A percentile compares a stretch with the other conserved stretches of the same genome.
Evolutionary conservation across 805 yeast species (phyloP).

Genomic region (Wickerhamomyces strasburgensis): DNA sequence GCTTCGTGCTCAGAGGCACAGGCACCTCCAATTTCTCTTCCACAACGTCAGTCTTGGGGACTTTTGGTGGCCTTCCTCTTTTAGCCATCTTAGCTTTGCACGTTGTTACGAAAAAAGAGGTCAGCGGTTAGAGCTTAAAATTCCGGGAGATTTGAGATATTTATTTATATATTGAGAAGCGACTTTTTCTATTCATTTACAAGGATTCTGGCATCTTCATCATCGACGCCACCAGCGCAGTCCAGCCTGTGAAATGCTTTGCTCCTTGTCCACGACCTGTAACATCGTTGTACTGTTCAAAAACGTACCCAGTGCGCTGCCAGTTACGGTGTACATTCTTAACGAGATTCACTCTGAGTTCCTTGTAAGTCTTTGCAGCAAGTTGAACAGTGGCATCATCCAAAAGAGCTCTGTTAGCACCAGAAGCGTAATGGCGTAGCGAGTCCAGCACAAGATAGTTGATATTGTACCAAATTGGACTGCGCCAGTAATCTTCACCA

Average conservation of each 20-base stretch:
- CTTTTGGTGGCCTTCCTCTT: no score
- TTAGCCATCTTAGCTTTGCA: no score
- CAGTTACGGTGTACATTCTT: slow-evolving; percentile 65
- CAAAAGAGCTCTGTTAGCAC: slow-evolving; percentile 21
- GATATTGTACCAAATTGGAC: slow-evolving; percentile 89
- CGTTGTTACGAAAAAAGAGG: no score
- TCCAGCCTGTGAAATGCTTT: slow-evolving; percentile 92
- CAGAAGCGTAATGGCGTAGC: slow-evolving; percentile 48
- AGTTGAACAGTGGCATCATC: slow-evolving; percentile 24
- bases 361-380: slow-evolving; percentile 47
- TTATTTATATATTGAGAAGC: no score
- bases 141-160: no score
- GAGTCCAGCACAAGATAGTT: slow-evolving; percentile 79
- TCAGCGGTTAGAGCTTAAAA: no score
- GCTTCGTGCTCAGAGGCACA: no score
- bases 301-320: slow-evolving; percentile 71
- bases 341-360: slow-evolving; percentile 63
- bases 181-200: neutral
- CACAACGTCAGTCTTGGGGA: no score
- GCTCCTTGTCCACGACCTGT: slow-evolving; percentile 79
- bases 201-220: slow-evolving; percentile 70
- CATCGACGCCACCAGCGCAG: slow-evolving; percentile 72
- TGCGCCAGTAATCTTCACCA: slow-evolving; percentile 93
- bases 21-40: no score
- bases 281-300: slow-evolving; percentile 83